Conservation (phyloP, 805 yeast genomes). For the Ogataea naganishii region DNA sequence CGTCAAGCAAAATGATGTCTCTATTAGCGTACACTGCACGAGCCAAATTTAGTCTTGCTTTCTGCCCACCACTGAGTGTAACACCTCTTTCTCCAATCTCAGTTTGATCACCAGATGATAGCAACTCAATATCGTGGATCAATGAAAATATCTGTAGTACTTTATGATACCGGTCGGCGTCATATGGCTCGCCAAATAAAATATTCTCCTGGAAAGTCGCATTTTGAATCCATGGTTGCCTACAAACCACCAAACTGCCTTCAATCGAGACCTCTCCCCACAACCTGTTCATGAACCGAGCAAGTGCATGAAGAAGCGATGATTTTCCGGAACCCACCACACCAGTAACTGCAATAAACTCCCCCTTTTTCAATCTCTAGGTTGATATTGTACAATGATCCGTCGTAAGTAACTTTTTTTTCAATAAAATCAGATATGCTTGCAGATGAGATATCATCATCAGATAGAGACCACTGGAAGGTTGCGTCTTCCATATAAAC, state of each 20-base stretch:
- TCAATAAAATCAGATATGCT: conserved; percentile 6
- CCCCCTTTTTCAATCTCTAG: conserved; percentile 23
- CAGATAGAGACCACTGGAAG: conserved; percentile 52
- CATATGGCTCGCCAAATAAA: conserved; percentile 48
- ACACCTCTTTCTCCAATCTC: conserved; percentile 74
- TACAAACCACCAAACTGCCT: conserved; percentile 11
- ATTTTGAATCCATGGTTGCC: conserved; percentile 66
- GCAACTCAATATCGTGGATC: conserved; percentile 44
- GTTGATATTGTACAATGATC: conserved; percentile 17
- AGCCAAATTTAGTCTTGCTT: conserved; percentile 63
- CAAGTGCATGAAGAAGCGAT: conserved; percentile 27
- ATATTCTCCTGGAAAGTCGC: conserved; percentile 62
- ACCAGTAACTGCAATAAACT: conserved; percentile 29
- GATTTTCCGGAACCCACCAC: conserved; percentile 29
- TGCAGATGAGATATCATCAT: too few species aligned
- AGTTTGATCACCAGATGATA: conserved; percentile 60
- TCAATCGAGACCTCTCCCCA: conserved; percentile 22
- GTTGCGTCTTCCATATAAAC: conserved; percentile 38
- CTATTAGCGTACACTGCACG: conserved; percentile 60
- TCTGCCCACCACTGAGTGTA: conserved; percentile 70
- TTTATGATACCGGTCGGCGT: conserved; percentile 35
- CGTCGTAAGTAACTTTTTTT: conserved; percentile 3
- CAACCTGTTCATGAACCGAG: conserved; percentile 29
- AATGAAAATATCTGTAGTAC: conserved; percentile 54
- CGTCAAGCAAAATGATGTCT: conserved; percentile 58